Percentiles rank a stretch among this genome's conserved stretches.
These are phyloP conservation scores for Oryza brachyantha DNA, from an alignment of 176 grass and related monocot species.

Conservation along the genomic window DNA sequence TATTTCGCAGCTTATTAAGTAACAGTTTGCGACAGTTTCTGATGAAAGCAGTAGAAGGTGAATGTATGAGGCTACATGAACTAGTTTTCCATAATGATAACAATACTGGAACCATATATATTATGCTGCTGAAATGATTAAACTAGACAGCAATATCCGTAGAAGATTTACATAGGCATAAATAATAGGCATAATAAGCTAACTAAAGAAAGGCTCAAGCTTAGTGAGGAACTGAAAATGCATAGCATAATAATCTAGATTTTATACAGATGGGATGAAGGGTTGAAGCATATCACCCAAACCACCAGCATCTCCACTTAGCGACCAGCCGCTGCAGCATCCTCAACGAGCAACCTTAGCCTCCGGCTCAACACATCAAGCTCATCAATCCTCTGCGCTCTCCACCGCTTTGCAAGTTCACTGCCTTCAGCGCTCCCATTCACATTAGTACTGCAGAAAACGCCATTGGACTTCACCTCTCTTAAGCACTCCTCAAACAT, in stretches of 20 bases:
- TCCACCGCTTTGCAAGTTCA: conserved; percentile 58
- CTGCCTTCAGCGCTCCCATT: conserved; percentile 20
- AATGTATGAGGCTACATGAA: conserved; percentile 3
- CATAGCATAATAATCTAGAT: conserved; percentile 46
- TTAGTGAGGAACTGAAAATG: conserved; percentile 27
- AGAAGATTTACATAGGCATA: conserved; percentile 35
- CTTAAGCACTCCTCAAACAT: conserved; percentile 75
- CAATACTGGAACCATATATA: conserved; percentile 36
- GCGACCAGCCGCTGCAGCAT: conserved; percentile 29
- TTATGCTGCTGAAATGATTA: conserved; percentile 30
- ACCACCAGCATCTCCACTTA: conserved; percentile 25
- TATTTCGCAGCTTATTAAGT: background rate
- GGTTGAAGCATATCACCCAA: conserved; percentile 24
- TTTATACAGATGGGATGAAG: conserved; percentile 37
- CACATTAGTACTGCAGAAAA: background rate
- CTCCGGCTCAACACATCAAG: conserved; percentile 60
- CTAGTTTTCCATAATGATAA: too few species aligned
- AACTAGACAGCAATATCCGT: conserved; percentile 29
- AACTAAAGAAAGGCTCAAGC: conserved; percentile 30
- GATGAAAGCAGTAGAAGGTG: background rate
- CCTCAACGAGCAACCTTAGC: conserved; percentile 64
- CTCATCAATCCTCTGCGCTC: conserved; percentile 59
- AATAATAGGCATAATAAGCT: conserved; percentile 9
- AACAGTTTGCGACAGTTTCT: background rate
- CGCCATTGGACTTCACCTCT: conserved; percentile 39